phyloP scores from a whole-genome alignment of 2,329 filamentous ascomycete genomes.

The Knufia petricola region DNA sequence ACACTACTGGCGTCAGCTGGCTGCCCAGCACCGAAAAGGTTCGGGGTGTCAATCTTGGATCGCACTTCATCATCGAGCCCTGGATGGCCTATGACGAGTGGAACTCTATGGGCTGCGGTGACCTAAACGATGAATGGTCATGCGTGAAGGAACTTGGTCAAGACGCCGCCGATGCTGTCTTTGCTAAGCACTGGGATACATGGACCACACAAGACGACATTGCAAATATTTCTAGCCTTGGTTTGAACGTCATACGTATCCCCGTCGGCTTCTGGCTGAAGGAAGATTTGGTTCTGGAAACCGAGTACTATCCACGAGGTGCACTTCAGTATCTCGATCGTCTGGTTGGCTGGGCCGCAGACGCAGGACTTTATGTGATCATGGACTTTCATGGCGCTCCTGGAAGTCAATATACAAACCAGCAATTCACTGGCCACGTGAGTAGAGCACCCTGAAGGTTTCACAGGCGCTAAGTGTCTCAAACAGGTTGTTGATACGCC shows the following conservation, averaged over 20 bases:
- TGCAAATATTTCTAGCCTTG: slow-evolving; percentile 35
- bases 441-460: not conserved
- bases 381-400: slow-evolving; percentile 41
- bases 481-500: slow-evolving; percentile 27
- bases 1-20: not conserved
- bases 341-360: slow-evolving; percentile 35
- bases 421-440: slow-evolving; percentile 37
- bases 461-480: not conserved
- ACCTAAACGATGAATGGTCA: slow-evolving; percentile 38
- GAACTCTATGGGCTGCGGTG: slow-evolving; percentile 36
- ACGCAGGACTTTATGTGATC: slow-evolving; percentile 39
- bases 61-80: slow-evolving; percentile 40
- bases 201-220: slow-evolving; percentile 39
- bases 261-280: slow-evolving; percentile 44
- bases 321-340: slow-evolving; percentile 34
- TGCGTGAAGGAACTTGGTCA: slow-evolving; percentile 39
- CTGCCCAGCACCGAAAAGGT: slow-evolving; percentile 28
- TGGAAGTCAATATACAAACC: slow-evolving; percentile 33
- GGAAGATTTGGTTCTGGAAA: slow-evolving; percentile 36
- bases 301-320: slow-evolving; percentile 40
- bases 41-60: slow-evolving; percentile 43
- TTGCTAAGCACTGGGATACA: slow-evolving; percentile 37
- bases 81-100: slow-evolving; percentile 40
- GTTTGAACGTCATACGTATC: slow-evolving; percentile 42
- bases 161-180: slow-evolving; percentile 33